These are phyloP conservation scores for Lasiodiplodia sp. DNA, from an alignment of 2,329 filamentous ascomycete species.

Conservation along the genomic window DNA sequence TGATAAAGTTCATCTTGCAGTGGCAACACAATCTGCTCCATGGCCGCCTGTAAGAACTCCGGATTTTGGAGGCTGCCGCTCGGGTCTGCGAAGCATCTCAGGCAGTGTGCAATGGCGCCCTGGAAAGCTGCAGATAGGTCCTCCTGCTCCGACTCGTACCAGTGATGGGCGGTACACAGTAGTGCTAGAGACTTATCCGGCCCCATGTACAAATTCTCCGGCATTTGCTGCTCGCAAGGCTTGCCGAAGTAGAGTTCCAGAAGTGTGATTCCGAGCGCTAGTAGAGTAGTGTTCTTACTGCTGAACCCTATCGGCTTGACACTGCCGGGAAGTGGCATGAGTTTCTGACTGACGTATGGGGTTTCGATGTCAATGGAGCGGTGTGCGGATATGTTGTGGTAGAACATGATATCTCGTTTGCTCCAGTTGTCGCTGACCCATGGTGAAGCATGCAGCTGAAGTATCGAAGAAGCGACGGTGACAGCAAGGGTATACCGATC, in stretches of 20 bases:
- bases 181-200: slow-evolving; percentile 32
- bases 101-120: slow-evolving; percentile 44
- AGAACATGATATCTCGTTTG: slow-evolving; percentile 44
- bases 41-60: slow-evolving; percentile 46
- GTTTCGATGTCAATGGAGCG: slow-evolving; percentile 41
- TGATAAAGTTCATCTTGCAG: slow-evolving; percentile 47
- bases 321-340: slow-evolving; percentile 29
- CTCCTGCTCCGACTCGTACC: slow-evolving; percentile 44
- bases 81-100: slow-evolving; percentile 45
- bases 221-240: slow-evolving; percentile 42
- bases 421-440: slow-evolving; percentile 47
- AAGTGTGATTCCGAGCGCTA: slow-evolving; percentile 44
- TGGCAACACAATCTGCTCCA: slow-evolving; percentile 46
- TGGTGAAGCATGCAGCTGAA: slow-evolving; percentile 47
- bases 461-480: slow-evolving; percentile 45
- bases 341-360: slow-evolving; percentile 41
- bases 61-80: slow-evolving; percentile 43
- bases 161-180: slow-evolving; percentile 44
- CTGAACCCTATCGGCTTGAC: slow-evolving; percentile 34
- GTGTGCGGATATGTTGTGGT: slow-evolving; percentile 34
- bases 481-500: slow-evolving; percentile 46
- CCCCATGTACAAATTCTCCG: slow-evolving; percentile 32
- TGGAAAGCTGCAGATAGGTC: slow-evolving; percentile 47
- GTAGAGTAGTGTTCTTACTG: slow-evolving; percentile 45
- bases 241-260: slow-evolving; percentile 48